Conservation (phyloP, 2,329 filamentous ascomycete genomes). For the Cordyceps cicadae region DNA sequence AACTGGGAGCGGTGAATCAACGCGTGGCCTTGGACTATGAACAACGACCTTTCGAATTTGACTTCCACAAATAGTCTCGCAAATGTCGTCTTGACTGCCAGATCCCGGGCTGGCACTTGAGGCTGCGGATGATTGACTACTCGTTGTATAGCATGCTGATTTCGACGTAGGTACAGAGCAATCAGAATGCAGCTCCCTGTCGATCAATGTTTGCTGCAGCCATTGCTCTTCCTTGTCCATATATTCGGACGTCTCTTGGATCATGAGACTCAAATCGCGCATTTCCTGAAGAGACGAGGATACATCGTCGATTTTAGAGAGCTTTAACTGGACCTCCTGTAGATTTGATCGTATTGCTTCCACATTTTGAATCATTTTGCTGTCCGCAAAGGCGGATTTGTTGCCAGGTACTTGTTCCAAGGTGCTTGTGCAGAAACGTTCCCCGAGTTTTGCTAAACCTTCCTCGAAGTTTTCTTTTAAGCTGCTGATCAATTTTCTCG, state of each 20-base stretch:
- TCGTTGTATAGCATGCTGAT: conserved; percentile 10
- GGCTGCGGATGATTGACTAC: not conserved
- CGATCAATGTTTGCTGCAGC: conserved; percentile 20
- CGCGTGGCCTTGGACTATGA: conserved; percentile 21
- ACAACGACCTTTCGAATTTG: conserved; percentile 24
- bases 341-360: conserved; percentile 13
- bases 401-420: not conserved
- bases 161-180: not conserved
- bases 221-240: conserved; percentile 22
- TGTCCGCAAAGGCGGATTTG: not conserved
- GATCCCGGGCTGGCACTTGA: no score
- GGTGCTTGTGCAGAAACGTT: not conserved
- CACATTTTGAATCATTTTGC: not conserved
- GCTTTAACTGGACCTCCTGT: conserved; percentile 15
- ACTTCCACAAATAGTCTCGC: not conserved
- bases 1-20: conserved; percentile 19
- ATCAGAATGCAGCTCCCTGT: not conserved
- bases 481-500: not conserved
- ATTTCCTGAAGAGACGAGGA: conserved; percentile 19
- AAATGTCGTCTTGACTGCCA: not conserved
- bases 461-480: not conserved
- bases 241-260: conserved; percentile 23
- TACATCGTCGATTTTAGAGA: conserved; percentile 13
- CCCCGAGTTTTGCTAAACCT: not conserved
- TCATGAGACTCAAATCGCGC: conserved; percentile 19